phyloP scores from a whole-genome alignment of 2,329 filamentous ascomycete genomes.

The Diaporthe velutina region DNA sequence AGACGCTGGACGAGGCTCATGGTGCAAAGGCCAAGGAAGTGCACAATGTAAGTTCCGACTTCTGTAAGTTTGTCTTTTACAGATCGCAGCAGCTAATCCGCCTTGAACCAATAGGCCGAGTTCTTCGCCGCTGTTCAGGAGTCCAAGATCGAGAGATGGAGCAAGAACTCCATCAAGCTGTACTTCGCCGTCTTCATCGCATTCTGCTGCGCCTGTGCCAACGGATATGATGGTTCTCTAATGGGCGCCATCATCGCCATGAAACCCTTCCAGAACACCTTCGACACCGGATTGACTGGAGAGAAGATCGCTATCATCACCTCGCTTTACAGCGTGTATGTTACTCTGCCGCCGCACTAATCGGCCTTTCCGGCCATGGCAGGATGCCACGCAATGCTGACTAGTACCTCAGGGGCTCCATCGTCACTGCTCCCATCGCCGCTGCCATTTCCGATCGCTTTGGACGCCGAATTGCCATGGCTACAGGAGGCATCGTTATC shows the following conservation, averaged over 20 bases:
- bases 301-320: conserved; percentile 56
- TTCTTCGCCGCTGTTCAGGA: conserved; percentile 61
- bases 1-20: conserved; percentile 44
- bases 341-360: background rate
- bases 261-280: conserved; percentile 55
- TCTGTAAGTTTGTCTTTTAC: background rate
- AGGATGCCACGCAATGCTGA: background rate
- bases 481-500: conserved; percentile 57
- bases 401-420: conserved; percentile 52
- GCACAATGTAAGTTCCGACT: conserved; percentile 52
- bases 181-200: conserved; percentile 60
- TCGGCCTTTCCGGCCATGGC: background rate
- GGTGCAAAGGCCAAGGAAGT: conserved; percentile 56
- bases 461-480: conserved; percentile 61
- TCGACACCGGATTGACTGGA: conserved; percentile 54
- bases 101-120: conserved; percentile 53
- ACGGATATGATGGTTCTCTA: conserved; percentile 62
- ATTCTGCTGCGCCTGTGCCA: conserved; percentile 62
- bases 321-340: conserved; percentile 63
- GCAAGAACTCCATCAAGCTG: conserved; percentile 56
- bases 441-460: conserved; percentile 59
- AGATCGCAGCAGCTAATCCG: conserved; percentile 32
- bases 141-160: conserved; percentile 57
- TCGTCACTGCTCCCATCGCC: conserved; percentile 55
- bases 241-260: conserved; percentile 60